Conservation (phyloP, 2,329 filamentous ascomycete species). For the Fusarium illudens region DNA sequence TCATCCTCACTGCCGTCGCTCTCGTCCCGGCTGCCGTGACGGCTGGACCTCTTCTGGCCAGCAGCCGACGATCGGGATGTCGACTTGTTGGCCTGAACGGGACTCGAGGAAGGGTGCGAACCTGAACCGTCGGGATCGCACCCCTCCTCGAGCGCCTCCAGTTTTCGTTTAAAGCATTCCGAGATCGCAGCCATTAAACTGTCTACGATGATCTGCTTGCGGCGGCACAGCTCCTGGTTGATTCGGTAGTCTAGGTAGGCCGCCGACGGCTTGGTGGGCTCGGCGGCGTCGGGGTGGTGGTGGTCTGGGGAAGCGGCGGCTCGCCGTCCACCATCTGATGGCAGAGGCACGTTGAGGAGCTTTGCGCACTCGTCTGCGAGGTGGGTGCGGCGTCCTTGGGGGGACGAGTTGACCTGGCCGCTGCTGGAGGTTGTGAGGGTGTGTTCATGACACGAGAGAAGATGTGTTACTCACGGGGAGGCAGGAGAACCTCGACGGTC, state of each 20-base stretch:
- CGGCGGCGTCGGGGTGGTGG: no score
- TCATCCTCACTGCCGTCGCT: constrained; percentile 42
- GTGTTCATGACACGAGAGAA: neutral
- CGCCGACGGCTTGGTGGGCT: constrained; percentile 43
- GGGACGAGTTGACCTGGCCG: constrained; percentile 23
- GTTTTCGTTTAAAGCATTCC: constrained; percentile 30
- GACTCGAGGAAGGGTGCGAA: constrained; percentile 29
- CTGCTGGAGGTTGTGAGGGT: constrained; percentile 8
- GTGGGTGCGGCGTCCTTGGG: constrained; percentile 18
- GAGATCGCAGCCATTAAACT: constrained; percentile 26
- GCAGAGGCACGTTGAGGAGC: constrained; percentile 33
- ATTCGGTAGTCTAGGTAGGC: constrained; percentile 31
- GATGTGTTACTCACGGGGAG: constrained; percentile 22
- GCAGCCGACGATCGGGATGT: constrained; percentile 6
- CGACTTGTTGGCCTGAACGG: constrained; percentile 17
- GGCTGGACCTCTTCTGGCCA: constrained; percentile 31
- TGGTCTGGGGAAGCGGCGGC: constrained; percentile 37
- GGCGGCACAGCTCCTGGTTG: constrained; percentile 21
- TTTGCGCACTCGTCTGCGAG: constrained; percentile 16
- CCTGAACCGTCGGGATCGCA: constrained; percentile 18
- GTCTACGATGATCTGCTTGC: constrained; percentile 17
- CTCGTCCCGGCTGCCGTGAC: constrained; percentile 34
- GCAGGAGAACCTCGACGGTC: constrained; percentile 35
- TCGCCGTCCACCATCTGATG: constrained; percentile 21
- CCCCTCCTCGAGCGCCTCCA: constrained; percentile 32